These are phyloP conservation scores for Candolleomyces aberdarensis DNA, from an alignment of 768 basidiomycete genomes.

Conservation along the genomic window DNA sequence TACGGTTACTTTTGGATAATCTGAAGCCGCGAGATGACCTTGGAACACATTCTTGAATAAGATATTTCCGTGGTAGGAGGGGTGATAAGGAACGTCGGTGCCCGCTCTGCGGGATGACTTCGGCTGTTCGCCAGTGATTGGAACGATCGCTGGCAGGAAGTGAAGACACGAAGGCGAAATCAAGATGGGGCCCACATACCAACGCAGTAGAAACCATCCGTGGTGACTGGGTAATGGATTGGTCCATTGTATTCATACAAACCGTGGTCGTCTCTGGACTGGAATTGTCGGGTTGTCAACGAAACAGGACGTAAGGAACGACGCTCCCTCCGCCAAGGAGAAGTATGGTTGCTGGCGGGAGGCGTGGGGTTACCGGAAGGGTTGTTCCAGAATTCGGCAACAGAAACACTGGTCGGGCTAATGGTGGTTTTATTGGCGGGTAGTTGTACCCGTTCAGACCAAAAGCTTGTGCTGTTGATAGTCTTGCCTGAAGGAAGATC, in stretches of 20 bases:
- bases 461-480: constrained; percentile 78
- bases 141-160: constrained; percentile 65
- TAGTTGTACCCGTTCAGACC: constrained; percentile 77
- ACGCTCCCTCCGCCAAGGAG: constrained; percentile 42
- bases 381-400: constrained; percentile 53
- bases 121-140: constrained; percentile 71
- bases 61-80: constrained; percentile 74
- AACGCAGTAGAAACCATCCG: constrained; percentile 95
- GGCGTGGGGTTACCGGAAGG: constrained; percentile 53
- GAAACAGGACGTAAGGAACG: not conserved
- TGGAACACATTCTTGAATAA: constrained; percentile 86
- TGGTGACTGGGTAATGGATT: constrained; percentile 78
- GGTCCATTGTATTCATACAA: constrained; percentile 60
- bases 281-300: constrained; percentile 22
- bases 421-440: constrained; percentile 33
- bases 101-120: constrained; percentile 30
- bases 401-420: constrained; percentile 18
- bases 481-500: constrained; percentile 60
- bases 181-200: constrained; percentile 48
- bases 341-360: constrained; percentile 42
- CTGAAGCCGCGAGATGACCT: constrained; percentile 85
- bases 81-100: constrained; percentile 62
- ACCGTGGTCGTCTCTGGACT: constrained; percentile 45
- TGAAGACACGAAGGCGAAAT: not conserved
- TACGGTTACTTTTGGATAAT: constrained; percentile 97